Base-by-base conservation (phyloP, 148 eudicot species). In the Chenopodium quinoa region DNA sequence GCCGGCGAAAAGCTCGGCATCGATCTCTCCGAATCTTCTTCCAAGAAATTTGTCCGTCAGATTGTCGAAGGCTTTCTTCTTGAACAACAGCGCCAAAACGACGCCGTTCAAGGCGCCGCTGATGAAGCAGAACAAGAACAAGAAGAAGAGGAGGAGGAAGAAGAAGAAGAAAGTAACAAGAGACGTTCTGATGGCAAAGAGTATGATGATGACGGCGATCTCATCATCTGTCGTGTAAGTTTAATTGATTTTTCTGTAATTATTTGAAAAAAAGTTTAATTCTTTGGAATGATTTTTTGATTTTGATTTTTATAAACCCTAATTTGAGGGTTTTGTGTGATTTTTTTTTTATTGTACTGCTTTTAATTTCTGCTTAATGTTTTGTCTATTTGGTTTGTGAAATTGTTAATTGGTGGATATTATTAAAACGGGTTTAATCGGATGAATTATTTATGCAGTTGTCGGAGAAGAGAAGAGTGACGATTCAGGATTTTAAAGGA, bases 141-240 rank as follows among this genome's bases (percentile, higher is more conserved):
- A 2, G 90, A 82, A 17, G 88, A 78, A 0, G 87, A 82, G 4
- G 91, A 89, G 0, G 89, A 81, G 0, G 89, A 81, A 1, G 85
- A 86, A 4, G 87, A 84, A 16, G 82, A 79, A 16, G 78, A 80
- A 4, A 50, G 46, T 63, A 84, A 66, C n/a, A 82, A 77, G 73
- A 70, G 80, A 75, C 76, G 82, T 0, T 84, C 83, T 29, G 90
- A 86, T 76, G 90, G 81, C 14, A 88, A 86, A 32, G 97, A 93
- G 89, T 92, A 83, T 71, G 97, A 96, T 64, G 97, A 96, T 58
- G 90, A 91, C 2, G 99, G 99, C 64, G 95, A 91, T 81, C 95
- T 91, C 75, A 93, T 96, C 75, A 84, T 96, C 67, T 96, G 99
- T 83, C 88, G 87, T 63, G 98, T 96, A 27, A 81, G 88, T 86